Percentiles rank a stretch among this genome's conserved stretches.
phyloP scores from a whole-genome alignment of 768 basidiomycete genomes.

The Pseudohyphozyma bogoriensis region DNA sequence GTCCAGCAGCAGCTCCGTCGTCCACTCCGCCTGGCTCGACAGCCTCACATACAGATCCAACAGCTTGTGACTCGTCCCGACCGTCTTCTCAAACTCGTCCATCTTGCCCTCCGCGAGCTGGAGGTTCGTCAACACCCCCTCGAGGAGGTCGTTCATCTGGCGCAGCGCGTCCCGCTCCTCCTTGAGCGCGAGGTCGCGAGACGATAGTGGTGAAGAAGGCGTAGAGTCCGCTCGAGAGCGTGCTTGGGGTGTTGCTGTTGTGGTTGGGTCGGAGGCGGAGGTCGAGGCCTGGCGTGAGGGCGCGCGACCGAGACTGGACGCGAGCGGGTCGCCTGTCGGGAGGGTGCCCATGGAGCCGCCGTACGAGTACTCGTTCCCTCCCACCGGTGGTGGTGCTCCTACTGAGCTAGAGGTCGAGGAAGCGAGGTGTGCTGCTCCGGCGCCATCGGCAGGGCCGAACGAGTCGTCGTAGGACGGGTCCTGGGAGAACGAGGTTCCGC shows the following conservation, averaged over 20 bases:
- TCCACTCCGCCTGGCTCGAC: constrained; percentile 40
- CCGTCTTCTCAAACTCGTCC: constrained; percentile 29
- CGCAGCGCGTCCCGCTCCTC: constrained; percentile 36
- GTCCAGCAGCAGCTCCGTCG: constrained; percentile 37
- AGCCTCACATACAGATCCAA: constrained; percentile 39
- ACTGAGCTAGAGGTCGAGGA: background rate
- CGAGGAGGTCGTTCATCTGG: constrained; percentile 39
- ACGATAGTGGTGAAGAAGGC: constrained; percentile 12
- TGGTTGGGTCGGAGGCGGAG: background rate
- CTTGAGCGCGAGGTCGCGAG: constrained; percentile 27
- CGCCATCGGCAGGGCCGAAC: background rate
- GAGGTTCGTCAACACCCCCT: constrained; percentile 32
- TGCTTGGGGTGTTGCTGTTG: background rate
- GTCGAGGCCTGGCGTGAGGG: background rate
- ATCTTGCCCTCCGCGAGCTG: constrained; percentile 36
- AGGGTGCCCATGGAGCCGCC: constrained; percentile 1
- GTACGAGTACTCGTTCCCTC: background rate
- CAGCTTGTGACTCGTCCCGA: constrained; percentile 35
- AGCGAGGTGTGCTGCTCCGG: background rate
- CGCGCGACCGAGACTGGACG: background rate
- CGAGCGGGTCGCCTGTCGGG: background rate
- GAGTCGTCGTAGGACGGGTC: background rate
- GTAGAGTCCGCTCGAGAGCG: background rate
- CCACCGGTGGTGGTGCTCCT: background rate
- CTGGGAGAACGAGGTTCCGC: too few species aligned